Percentiles rank a stretch among this genome's conserved stretches.
These are phyloP conservation scores for Talaromyces trachyspermus DNA, from an alignment of 495 filamentous ascomycete species.

Conservation along the genomic window DNA sequence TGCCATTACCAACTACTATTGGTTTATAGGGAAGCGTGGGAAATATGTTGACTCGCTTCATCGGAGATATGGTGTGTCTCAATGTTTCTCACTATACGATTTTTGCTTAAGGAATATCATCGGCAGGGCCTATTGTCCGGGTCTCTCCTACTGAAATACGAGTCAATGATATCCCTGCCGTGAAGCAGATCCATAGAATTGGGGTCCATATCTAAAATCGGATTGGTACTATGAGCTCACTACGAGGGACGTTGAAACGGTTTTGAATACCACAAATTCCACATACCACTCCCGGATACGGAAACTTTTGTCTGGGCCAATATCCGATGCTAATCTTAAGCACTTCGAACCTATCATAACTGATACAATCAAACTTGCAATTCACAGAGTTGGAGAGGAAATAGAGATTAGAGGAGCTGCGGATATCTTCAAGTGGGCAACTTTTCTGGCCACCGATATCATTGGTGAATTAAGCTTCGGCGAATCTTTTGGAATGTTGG, in stretches of 20 bases:
- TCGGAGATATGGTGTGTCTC: conserved; percentile 29
- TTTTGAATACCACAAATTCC: conserved; percentile 28
- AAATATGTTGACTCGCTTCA: conserved; percentile 35
- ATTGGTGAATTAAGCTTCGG: conserved; percentile 52
- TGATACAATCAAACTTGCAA: conserved; percentile 18
- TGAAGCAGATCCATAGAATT: conserved; percentile 32
- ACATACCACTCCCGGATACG: conserved; percentile 23
- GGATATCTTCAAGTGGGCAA: conserved; percentile 51
- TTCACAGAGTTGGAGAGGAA: conserved; percentile 28
- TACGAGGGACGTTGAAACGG: conserved; percentile 10
- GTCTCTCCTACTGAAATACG: conserved; percentile 28
- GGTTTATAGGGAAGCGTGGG: conserved; percentile 21
- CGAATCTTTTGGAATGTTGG: conserved; percentile 48
- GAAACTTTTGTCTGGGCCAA: conserved; percentile 26
- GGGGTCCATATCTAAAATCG: conserved; percentile 23
- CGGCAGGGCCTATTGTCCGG: conserved; percentile 36
- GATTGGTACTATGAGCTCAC: conserved; percentile 16
- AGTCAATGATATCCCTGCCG: conserved; percentile 27
- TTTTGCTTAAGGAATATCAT: conserved; percentile 3
- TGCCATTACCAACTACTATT: conserved; percentile 22
- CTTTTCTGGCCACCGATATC: conserved; percentile 50
- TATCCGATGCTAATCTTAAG: conserved; percentile 33
- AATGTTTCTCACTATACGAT: background rate
- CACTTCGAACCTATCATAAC: conserved; percentile 24
- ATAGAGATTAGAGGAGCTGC: conserved; percentile 18